Conservation (phyloP, 345 rosid species). For the Schrenkiella parvula region DNA sequence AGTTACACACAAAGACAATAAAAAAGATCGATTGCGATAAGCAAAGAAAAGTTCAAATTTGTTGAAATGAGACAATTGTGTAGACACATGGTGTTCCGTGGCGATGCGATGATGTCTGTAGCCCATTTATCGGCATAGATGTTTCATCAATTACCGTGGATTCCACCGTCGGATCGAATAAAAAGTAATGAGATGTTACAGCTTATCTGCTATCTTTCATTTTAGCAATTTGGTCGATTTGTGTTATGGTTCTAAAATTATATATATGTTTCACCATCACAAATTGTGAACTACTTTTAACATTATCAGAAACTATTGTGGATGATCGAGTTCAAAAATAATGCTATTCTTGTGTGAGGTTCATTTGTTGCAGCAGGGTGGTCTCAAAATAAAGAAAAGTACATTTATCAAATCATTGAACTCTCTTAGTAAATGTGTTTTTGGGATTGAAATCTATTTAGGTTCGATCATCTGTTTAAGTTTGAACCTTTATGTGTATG, state of each 20-base stretch:
- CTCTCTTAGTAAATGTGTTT: not conserved
- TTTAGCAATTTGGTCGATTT: conserved; percentile 67
- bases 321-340: not conserved
- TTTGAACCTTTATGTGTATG: not conserved
- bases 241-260: conserved; percentile 65
- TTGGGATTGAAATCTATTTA: not conserved
- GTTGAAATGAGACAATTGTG: conserved; percentile 14
- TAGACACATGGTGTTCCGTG: conserved; percentile 57
- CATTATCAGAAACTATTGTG: not conserved
- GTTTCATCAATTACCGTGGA: conserved; percentile 45
- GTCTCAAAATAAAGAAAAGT: not conserved
- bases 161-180: conserved; percentile 43
- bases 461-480: not conserved
- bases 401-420: conserved; percentile 2
- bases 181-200: conserved; percentile 56
- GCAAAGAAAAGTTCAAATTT: not conserved
- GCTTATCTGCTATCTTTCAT: conserved; percentile 65
- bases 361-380: not conserved
- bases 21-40: not conserved
- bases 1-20: conserved; percentile 2
- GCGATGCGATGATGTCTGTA: conserved; percentile 38
- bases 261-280: conserved; percentile 61
- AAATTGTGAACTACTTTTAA: conserved; percentile 26
- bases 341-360: not conserved
- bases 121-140: conserved; percentile 56